phyloP scores from a whole-genome alignment of 2,329 filamentous ascomycete species.

The Paraphoma chrysanthemicola region DNA sequence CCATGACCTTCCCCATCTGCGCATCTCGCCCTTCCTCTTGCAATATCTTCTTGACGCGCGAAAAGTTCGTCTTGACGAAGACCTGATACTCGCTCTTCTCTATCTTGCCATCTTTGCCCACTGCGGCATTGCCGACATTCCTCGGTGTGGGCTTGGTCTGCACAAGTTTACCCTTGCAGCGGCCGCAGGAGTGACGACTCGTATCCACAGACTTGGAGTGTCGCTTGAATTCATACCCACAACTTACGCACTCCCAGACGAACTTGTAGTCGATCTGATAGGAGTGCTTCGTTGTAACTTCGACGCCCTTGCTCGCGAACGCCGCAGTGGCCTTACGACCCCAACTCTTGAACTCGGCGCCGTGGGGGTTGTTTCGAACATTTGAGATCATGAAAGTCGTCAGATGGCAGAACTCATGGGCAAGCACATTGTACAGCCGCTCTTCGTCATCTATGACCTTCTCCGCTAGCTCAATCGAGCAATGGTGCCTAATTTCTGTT shows the following conservation, averaged over 20 bases:
- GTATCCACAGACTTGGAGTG: slow-evolving; percentile 88
- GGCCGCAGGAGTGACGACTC: slow-evolving; percentile 73
- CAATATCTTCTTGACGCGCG: slow-evolving; percentile 47
- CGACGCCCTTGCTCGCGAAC: slow-evolving; percentile 68
- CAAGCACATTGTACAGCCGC: slow-evolving; percentile 86
- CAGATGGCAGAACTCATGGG: slow-evolving; percentile 95
- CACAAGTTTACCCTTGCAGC: slow-evolving; percentile 71
- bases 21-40: slow-evolving; percentile 60
- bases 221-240: slow-evolving; percentile 76
- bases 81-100: slow-evolving; percentile 60
- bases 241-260: slow-evolving; percentile 78
- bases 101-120: slow-evolving; percentile 20
- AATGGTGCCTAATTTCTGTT: slow-evolving; percentile 62
- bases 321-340: slow-evolving; percentile 58
- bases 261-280: slow-evolving; percentile 95
- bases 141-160: slow-evolving; percentile 83
- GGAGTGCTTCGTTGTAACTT: slow-evolving; percentile 87
- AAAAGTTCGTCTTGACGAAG: slow-evolving; percentile 74
- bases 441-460: slow-evolving; percentile 81
- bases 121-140: slow-evolving; percentile 21
- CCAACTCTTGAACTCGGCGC: slow-evolving; percentile 83
- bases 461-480: slow-evolving; percentile 84
- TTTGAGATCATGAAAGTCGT: slow-evolving; percentile 88
- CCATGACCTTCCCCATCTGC: slow-evolving; percentile 70
- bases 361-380: slow-evolving; percentile 79